A percentile compares a stretch with the other conserved stretches of the same genome.
These are phyloP conservation scores for Sarocladium oryzae DNA, from an alignment of 2,329 filamentous ascomycete species.

Conservation along the genomic window DNA sequence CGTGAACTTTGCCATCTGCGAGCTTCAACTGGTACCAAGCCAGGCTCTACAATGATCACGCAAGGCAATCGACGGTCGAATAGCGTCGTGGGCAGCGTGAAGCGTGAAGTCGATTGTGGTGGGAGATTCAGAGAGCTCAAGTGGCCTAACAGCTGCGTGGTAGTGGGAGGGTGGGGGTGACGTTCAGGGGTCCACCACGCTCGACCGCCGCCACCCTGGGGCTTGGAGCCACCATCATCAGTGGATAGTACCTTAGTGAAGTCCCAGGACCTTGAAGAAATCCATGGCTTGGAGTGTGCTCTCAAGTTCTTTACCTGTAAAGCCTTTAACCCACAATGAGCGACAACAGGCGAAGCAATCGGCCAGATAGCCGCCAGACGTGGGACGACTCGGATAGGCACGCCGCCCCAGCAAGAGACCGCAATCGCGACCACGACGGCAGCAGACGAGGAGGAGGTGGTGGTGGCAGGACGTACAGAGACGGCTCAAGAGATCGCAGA, in stretches of 20 bases:
- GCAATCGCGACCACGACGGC: slow-evolving; percentile 24
- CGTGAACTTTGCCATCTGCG: slow-evolving; percentile 25
- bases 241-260: no score
- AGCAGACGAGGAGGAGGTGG: slow-evolving; percentile 24
- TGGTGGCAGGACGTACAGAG: slow-evolving; percentile 27
- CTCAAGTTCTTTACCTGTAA: no score
- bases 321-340: slow-evolving; percentile 23
- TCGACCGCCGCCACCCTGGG: neutral
- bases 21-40: neutral
- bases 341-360: slow-evolving; percentile 26
- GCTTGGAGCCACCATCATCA: no score
- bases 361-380: slow-evolving; percentile 51
- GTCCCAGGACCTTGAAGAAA: no score
- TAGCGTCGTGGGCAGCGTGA: neutral
- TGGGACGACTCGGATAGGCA: slow-evolving; percentile 49
- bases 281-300: no score
- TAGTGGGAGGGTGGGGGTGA: no score
- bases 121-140: neutral
- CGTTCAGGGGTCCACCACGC: neutral
- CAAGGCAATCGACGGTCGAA: neutral
- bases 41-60: neutral
- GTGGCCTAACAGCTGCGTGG: no score
- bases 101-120: neutral
- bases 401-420: slow-evolving; percentile 24
- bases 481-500: slow-evolving; percentile 26